Evolutionary conservation across 1,284 basidiomycete genomes (phyloP).

Genomic region (Apiotrichum mycotoxinovorans): DNA sequence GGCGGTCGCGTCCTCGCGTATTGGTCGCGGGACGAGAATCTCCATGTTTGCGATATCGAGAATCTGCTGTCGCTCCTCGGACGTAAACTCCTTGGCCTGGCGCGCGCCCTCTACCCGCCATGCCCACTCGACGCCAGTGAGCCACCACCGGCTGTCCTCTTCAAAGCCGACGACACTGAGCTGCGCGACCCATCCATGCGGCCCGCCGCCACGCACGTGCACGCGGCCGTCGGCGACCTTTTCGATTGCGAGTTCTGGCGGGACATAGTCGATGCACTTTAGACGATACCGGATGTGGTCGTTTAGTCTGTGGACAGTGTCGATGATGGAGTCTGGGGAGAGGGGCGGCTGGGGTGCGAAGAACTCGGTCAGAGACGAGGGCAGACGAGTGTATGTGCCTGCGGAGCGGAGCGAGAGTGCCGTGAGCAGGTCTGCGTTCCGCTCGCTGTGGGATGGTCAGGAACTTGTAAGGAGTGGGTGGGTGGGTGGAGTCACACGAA

Average conservation of each 20-base stretch:
- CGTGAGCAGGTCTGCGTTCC: constrained; percentile 45
- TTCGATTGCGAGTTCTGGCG: constrained; percentile 36
- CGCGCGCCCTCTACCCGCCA: constrained; percentile 28
- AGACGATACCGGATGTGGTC: constrained; percentile 40
- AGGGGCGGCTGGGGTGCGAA: constrained; percentile 33
- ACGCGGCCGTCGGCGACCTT: constrained; percentile 37
- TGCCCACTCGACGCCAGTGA: constrained; percentile 43
- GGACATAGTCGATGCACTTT: constrained; percentile 40
- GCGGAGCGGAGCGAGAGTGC: constrained; percentile 33
- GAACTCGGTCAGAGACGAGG: constrained; percentile 32
- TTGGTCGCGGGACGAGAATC: constrained; percentile 25
- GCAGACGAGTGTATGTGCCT: constrained; percentile 38
- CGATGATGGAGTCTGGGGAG: constrained; percentile 29
- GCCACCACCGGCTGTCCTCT: constrained; percentile 40
- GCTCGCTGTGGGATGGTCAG: constrained; percentile 23
- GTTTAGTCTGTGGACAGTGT: constrained; percentile 34
- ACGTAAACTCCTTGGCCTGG: constrained; percentile 18
- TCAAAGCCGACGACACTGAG: constrained; percentile 41
- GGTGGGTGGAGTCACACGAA: not conserved
- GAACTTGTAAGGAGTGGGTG: not conserved
- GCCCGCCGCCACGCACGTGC: constrained; percentile 30
- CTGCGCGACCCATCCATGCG: constrained; percentile 36
- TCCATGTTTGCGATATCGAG: constrained; percentile 42
- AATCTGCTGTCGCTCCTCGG: constrained; percentile 38
- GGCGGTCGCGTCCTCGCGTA: constrained; percentile 9